Evolutionary conservation across 768 basidiomycete species (phyloP), one percentile per base, ranked within the genome.

Genomic region (Mycena metata): DNA sequence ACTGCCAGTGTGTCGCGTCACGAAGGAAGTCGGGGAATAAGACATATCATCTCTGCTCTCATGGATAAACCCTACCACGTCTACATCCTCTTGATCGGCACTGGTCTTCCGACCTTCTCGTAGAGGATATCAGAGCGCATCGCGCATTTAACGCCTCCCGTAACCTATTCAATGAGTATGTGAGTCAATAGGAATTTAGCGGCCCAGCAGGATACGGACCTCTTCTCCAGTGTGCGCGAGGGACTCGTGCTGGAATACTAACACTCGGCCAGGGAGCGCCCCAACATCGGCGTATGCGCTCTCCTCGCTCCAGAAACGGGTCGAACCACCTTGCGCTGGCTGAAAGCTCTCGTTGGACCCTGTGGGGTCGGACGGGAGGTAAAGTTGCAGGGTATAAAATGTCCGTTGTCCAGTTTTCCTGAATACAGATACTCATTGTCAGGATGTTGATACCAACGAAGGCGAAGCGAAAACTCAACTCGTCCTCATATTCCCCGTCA

Each of bases 381-480:
- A 72, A 2, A 70, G 26, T 36, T 72, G 69, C 13, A 72, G 33
- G 9, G 71, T 72, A 24, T 69, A 70, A 51, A 72, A 72, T 10
- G 71, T 69, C 19, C 56, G 46, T 24, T 69, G 67, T 5, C 30
- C 47, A 2, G 15, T 67, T 19, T 64, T 36, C 41, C 64, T 66
- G 39, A 15, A 9, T 39, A 3, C 8, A 54, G 5, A 49, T 7
- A 39, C 0, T 5, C 12, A 33, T 17, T 19, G 30, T 39, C 39
- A 60, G 30, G 36, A 23, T 23, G 17, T 21, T 11, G n/a, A 55
- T 46, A 19, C 52, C 15, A 5, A 49, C 49, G 11, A 21, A 8
- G 21, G 17, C 21, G 10, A 49, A 49, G 21, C 17, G 23, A 15
- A 17, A 2, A 52, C 70, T 21, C 36, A 26, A 67, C 65, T 58